A percentile compares a stretch with the other conserved stretches of the same genome.
Conservation (phyloP, 257 asterid genomes). For the Lycium ferocissimum region DNA sequence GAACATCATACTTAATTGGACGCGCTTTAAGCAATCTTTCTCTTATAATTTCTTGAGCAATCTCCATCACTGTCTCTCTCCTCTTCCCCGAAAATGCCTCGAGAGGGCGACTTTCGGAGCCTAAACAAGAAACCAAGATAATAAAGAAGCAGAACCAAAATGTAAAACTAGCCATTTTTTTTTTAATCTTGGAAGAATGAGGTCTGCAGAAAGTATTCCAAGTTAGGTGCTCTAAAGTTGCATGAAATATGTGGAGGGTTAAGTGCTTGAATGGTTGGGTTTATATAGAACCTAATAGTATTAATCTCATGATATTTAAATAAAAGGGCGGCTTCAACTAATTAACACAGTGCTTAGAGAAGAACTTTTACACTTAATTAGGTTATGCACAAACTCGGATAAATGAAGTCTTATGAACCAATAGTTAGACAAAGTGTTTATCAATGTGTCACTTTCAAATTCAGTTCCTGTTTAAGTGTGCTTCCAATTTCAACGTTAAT, state of each 20-base stretch:
- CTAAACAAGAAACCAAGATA: slow-evolving; percentile 27
- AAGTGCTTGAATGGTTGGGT: slow-evolving; percentile 18
- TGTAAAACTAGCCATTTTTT: slow-evolving; percentile 28
- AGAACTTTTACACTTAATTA: slow-evolving; percentile 2
- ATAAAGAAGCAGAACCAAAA: slow-evolving; percentile 30
- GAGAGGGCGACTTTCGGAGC: neutral
- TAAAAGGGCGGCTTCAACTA: neutral
- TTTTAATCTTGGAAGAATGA: neutral
- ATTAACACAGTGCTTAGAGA: slow-evolving; percentile 10
- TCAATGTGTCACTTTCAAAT: neutral
- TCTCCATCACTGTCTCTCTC: slow-evolving; percentile 25
- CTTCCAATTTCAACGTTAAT: neutral
- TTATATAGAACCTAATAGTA: slow-evolving; percentile 4
- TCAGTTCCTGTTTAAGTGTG: neutral
- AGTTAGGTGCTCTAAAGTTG: slow-evolving; percentile 24
- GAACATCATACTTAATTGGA: slow-evolving; percentile 17
- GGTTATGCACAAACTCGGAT: slow-evolving; percentile 8
- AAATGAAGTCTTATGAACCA: neutral
- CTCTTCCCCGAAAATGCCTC: neutral
- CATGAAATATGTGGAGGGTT: slow-evolving; percentile 13
- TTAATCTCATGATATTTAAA: neutral
- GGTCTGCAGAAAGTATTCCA: neutral
- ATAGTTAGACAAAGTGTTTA: neutral
- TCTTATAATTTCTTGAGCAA: slow-evolving; percentile 22
- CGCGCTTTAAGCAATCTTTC: neutral